Evolutionary conservation across 768 basidiomycete genomes (phyloP).

Genomic region (Tulasnella sp.): DNA sequence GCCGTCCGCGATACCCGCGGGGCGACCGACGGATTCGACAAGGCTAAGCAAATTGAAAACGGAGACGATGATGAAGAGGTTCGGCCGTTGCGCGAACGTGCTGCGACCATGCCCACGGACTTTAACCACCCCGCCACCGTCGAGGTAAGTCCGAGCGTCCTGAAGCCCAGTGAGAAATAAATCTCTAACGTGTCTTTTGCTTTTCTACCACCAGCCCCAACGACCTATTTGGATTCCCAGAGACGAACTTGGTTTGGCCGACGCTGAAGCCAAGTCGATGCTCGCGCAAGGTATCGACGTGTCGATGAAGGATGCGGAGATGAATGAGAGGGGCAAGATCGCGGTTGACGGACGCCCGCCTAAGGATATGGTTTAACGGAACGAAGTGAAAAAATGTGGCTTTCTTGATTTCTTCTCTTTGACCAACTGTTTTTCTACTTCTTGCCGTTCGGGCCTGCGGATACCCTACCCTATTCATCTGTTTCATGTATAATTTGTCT

Average conservation of each 20-base stretch:
- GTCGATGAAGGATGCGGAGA: constrained; percentile 55
- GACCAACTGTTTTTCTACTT: not conserved
- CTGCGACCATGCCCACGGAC: constrained; percentile 42
- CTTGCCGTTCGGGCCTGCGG: not conserved
- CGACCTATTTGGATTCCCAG: constrained; percentile 82
- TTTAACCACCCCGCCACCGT: constrained; percentile 86
- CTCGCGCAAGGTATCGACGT: constrained; percentile 56
- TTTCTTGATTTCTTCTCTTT: not conserved
- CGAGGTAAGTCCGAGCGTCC: constrained; percentile 39
- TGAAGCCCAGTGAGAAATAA: not conserved
- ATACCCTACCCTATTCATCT: not conserved
- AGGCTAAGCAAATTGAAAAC: constrained; percentile 32
- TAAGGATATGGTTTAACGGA: constrained; percentile 35
- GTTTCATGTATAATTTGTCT: constrained; percentile 10
- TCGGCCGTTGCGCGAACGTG: constrained; percentile 15
- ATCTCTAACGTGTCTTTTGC: not conserved
- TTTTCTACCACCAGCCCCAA: constrained; percentile 54
- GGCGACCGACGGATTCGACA: constrained; percentile 18
- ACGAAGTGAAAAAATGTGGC: not conserved
- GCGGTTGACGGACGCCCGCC: constrained; percentile 55
- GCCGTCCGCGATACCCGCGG: not conserved
- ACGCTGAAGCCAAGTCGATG: constrained; percentile 63
- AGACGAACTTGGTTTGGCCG: constrained; percentile 67
- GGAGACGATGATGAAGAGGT: constrained; percentile 37
- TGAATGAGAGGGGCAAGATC: constrained; percentile 67